phyloP scores from a whole-genome alignment of 192 early-diverging fungal species.

The Entomortierella beljakovae region DNA sequence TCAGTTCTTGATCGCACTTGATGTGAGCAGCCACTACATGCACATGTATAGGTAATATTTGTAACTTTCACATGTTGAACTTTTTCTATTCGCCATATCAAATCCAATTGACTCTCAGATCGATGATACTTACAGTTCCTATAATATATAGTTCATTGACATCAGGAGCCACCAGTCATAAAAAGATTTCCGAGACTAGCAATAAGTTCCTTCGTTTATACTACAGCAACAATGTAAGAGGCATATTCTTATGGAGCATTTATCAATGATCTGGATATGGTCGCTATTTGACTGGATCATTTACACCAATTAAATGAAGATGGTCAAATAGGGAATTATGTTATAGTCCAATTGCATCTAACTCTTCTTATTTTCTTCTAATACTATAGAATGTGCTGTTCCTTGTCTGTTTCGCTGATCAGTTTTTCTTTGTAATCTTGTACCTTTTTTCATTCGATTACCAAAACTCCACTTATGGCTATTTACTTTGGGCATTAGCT shows the following conservation, averaged over 20 bases:
- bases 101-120: not conserved
- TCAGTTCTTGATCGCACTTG: conserved; percentile 92
- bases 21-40: conserved; percentile 97
- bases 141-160: conserved; percentile 72
- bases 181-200: conserved; percentile 79
- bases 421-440: conserved; percentile 91
- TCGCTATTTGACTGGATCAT: not conserved
- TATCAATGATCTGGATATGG: no score
- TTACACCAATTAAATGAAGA: no score
- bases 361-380: conserved; percentile 5
- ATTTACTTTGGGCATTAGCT: conserved; percentile 24
- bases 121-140: not conserved
- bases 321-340: not conserved
- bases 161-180: conserved; percentile 90
- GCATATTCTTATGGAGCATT: not conserved
- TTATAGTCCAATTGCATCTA: not conserved
- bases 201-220: conserved; percentile 89
- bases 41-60: conserved; percentile 92
- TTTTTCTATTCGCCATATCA: not conserved
- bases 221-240: conserved; percentile 86
- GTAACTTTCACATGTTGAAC: not conserved
- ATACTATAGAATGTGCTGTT: conserved; percentile 81
- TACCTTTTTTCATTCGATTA: conserved; percentile 73
- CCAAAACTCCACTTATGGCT: conserved; percentile 42
- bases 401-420: conserved; percentile 90